A percentile compares a stretch with the other conserved stretches of the same genome.
Evolutionary conservation across 2,329 filamentous ascomycete genomes (phyloP).

Genomic region (Seiridium unicorne): DNA sequence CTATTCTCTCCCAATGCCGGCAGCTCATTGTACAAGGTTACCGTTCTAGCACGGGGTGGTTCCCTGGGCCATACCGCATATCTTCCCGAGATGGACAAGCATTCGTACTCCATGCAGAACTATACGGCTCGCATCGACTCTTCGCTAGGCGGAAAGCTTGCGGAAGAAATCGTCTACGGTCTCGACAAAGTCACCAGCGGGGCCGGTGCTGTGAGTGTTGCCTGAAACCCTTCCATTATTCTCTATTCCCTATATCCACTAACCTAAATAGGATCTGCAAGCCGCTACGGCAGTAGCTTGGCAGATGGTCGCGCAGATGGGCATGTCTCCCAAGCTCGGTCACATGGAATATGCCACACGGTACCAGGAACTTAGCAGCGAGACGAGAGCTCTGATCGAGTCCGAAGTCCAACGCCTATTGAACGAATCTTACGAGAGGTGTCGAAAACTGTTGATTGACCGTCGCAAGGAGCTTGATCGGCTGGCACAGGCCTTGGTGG

Average conservation of each 20-base stretch:
- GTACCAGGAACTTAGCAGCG: slow-evolving; percentile 78
- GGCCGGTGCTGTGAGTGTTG: slow-evolving; percentile 66
- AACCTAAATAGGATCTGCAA: slow-evolving; percentile 67
- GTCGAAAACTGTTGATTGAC: slow-evolving; percentile 66
- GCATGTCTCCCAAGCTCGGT: slow-evolving; percentile 85
- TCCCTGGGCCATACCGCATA: slow-evolving; percentile 84
- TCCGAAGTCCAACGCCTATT: slow-evolving; percentile 82
- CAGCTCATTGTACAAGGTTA: slow-evolving; percentile 90
- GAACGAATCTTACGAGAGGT: slow-evolving; percentile 76
- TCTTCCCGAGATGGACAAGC: slow-evolving; percentile 89
- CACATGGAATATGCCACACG: slow-evolving; percentile 85
- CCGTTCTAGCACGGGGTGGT: slow-evolving; percentile 87
- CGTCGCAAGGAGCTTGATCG: slow-evolving; percentile 84
- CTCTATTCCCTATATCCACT: neutral
- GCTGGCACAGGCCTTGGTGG: slow-evolving; percentile 82
- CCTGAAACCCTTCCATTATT: neutral
- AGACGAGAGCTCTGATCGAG: slow-evolving; percentile 86
- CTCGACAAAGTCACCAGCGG: slow-evolving; percentile 89
- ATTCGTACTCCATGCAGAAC: slow-evolving; percentile 82
- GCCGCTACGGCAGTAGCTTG: slow-evolving; percentile 80
- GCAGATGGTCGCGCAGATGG: slow-evolving; percentile 82
- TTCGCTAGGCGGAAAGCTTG: slow-evolving; percentile 81
- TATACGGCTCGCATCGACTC: slow-evolving; percentile 79
- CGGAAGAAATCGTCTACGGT: slow-evolving; percentile 89
- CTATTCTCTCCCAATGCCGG: slow-evolving; percentile 74